Evolutionary conservation across 345 rosid genomes (phyloP).

Genomic region (Sonneratia alba): DNA sequence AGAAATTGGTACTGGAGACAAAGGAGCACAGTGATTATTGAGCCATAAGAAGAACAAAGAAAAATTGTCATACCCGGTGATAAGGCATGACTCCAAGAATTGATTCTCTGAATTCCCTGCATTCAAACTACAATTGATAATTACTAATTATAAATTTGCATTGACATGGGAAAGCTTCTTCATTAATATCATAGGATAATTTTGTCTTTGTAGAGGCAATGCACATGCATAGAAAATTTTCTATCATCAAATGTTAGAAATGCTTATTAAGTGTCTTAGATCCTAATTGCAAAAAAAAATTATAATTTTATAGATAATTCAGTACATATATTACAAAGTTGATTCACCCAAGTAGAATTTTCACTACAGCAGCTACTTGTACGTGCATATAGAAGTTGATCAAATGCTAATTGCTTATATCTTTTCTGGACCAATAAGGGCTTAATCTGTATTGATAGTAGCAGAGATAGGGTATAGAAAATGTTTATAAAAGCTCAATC

Average conservation of each 20-base stretch:
- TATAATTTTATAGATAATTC: not conserved
- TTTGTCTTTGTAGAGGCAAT: not conserved
- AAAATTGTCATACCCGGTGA: constrained; percentile 61
- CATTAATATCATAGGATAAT: not conserved
- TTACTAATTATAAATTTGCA: constrained; percentile 16
- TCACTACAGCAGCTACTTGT: not conserved
- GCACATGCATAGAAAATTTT: too few species aligned
- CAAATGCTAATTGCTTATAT: not conserved
- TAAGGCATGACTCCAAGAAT: constrained; percentile 89
- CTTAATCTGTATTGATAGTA: not conserved
- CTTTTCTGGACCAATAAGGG: not conserved
- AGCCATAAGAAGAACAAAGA: constrained; percentile 7
- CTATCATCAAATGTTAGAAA: too few species aligned
- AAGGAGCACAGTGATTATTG: not conserved
- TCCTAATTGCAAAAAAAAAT: not conserved
- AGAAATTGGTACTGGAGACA: not conserved
- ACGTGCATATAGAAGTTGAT: not conserved
- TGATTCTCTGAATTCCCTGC: constrained; percentile 98
- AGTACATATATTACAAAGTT: not conserved
- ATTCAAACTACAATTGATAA: constrained; percentile 56
- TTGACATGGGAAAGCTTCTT: constrained; percentile 2
- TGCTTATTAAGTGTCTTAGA: not conserved
- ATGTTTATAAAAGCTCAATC: not conserved
- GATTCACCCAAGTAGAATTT: not conserved
- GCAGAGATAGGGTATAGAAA: not conserved